Evolutionary conservation across 2,329 filamentous ascomycete genomes (phyloP), one percentile per base, ranked within the genome.

Genomic region (Scytalidium lignicola): DNA sequence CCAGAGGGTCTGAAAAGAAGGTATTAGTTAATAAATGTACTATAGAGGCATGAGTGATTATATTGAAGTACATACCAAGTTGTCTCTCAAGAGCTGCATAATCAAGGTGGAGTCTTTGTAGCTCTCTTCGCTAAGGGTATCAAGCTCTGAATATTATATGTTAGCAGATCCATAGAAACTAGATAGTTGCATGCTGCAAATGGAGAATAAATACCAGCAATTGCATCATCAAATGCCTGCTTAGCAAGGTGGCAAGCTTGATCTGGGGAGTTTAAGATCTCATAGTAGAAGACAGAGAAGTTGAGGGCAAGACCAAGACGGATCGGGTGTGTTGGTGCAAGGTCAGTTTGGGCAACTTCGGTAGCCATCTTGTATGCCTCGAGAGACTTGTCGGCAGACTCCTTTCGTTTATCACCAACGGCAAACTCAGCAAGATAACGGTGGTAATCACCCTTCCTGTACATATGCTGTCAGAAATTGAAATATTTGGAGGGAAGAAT

Each of bases 281-380:
- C 89, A 74, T 99, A 99, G 86, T 97, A 97, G 82, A 96, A 97
- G 67, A 96, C 91, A 59, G 91, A 96, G 81, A 95, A 95, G 85
- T 95, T 95, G 61, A 95, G 81, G 64, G 90, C 90, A 59, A 95
- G 83, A 70, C 90, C 90, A 58, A 95, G 86, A 67, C 90, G 89
- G 74, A 95, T 95, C 67, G 90, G 90, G 80, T 95, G 90, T 51
- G 90, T 95, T 56, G 90, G 90, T 56, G 90, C 86, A 62, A 95
- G 84, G 72, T 93, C 89, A 63, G 88, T 92, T 70, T 88, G 83
- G 56, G 90, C 89, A 65, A 95, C 88, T 72, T 95, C 89, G 67
- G 89, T 95, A 65, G 90, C 89, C 68, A 83, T 82, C 77, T 96
- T 96, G 88, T 97, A 97, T 55, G 92, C 92, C 79, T 96, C 91